Base-by-base conservation (phyloP, 306 rosid genomes). In the Aeschynomene evenia region DNA sequence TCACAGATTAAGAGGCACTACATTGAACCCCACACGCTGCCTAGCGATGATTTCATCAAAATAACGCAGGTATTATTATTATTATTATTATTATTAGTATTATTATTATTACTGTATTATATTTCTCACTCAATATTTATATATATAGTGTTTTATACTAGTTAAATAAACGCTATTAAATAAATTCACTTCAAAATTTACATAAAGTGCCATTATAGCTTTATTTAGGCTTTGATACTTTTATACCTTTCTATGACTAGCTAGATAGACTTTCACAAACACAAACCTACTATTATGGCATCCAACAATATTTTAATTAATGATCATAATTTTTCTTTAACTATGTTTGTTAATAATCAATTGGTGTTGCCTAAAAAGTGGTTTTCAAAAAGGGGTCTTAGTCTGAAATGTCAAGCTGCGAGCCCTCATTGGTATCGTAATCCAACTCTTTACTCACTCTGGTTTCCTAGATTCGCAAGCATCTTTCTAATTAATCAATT, bases 361-460 rank as follows among this genome's bases (percentile, higher is more conserved):
- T 37, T 23, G 33, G n/a, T 57, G 36, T 31, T 42, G 71, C 28
- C 63, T 43, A 15, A 1, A 62, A 51, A 29, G 65, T 18, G 22
- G 52, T 55, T 66, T 48, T n/a, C n/a, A n/a, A n/a, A 7, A 55
- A 22, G 37, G 49, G 42, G 46, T 43, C 14, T 64, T 60, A 56
- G 63, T 68, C 37, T 49, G 69, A 81, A 21, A 68, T 68, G 21
- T 77, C 60, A 31, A 76, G 46, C 61, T 48, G 64, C 51, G 40
- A 65, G 70, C 51, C 68, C 75, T 58, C 58, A 43, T 70, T 75
- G 43, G 71, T 33, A 9, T 6, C 31, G 5, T 28, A 3, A 28
- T 77, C 71, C 34, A 73, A 72, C 63, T 1, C 52, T 56, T 56
- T 31, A 7, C 33, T 23, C 9, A 34, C 29, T 49, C 37, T 49